Percentiles rank a stretch among this genome's conserved stretches.
These are phyloP conservation scores for Tylopilus vinaceipallidus DNA, from an alignment of 768 basidiomycete genomes.

Conservation along the genomic window DNA sequence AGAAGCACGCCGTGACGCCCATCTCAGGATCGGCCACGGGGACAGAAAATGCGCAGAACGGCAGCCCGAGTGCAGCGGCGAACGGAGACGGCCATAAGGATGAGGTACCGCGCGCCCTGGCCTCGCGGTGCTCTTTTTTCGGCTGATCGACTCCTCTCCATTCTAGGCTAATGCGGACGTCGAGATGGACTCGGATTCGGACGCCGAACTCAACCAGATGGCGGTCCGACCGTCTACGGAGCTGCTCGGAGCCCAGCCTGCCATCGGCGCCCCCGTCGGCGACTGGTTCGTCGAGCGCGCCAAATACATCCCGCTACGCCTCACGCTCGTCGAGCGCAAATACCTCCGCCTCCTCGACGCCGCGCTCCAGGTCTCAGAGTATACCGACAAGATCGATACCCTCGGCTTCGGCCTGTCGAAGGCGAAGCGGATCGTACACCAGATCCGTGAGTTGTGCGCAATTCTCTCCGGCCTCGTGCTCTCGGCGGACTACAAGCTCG, in stretches of 20 bases:
- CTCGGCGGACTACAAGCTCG: slow-evolving; percentile 82
- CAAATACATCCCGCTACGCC: slow-evolving; percentile 77
- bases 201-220: slow-evolving; percentile 41
- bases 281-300: slow-evolving; percentile 86
- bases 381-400: slow-evolving; percentile 89
- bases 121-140: background rate
- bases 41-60: slow-evolving; percentile 16
- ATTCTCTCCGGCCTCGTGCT: slow-evolving; percentile 83
- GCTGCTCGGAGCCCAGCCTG: slow-evolving; percentile 54
- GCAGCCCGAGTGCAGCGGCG: background rate
- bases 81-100: slow-evolving; percentile 9
- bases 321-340: slow-evolving; percentile 75
- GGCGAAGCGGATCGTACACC: slow-evolving; percentile 83
- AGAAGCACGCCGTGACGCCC: slow-evolving; percentile 54
- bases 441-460: slow-evolving; percentile 84
- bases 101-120: slow-evolving; percentile 16
- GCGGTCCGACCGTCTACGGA: slow-evolving; percentile 30
- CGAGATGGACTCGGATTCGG: slow-evolving; percentile 35
- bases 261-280: slow-evolving; percentile 59
- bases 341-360: slow-evolving; percentile 83
- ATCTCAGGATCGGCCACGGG: slow-evolving; percentile 29
- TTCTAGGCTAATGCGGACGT: slow-evolving; percentile 32
- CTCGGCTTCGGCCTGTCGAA: slow-evolving; percentile 75
- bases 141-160: background rate
- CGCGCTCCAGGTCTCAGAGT: slow-evolving; percentile 80